Conservation (phyloP, 2,329 filamentous ascomycete species). For the Bertia moriformis region DNA sequence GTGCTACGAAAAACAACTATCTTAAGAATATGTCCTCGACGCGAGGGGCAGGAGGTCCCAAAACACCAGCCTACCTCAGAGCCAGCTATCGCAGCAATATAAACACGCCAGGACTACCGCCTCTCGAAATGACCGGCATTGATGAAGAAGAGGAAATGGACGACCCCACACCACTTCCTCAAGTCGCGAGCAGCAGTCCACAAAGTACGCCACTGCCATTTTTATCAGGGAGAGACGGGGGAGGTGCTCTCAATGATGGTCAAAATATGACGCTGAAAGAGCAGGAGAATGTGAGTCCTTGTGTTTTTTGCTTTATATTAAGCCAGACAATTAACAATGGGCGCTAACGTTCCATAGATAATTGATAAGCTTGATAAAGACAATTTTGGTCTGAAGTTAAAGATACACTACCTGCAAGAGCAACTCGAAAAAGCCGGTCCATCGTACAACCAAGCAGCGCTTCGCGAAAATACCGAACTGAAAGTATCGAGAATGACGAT, state of each 20-base stretch:
- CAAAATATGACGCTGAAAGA: constrained; percentile 1
- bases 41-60: not conserved
- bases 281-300: not conserved
- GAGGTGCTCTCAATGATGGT: not conserved
- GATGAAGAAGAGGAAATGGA: not conserved
- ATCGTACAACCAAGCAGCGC: constrained; percentile 73
- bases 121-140: not conserved
- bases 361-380: constrained; percentile 97
- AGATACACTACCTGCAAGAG: constrained; percentile 92
- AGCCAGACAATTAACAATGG: not conserved
- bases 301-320: not conserved
- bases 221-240: not conserved
- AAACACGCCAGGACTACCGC: not conserved
- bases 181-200: not conserved
- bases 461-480: constrained; percentile 90
- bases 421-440: constrained; percentile 74
- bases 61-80: not conserved
- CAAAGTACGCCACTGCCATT: not conserved
- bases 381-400: constrained; percentile 91
- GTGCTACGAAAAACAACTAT: not conserved
- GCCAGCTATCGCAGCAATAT: not conserved
- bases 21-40: not conserved
- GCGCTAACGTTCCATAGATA: constrained; percentile 36
- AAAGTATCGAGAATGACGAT: constrained; percentile 87
- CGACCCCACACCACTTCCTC: not conserved